These are phyloP conservation scores for Mitragyna speciosa DNA, from an alignment of 257 asterid genomes.

Conservation along the genomic window DNA sequence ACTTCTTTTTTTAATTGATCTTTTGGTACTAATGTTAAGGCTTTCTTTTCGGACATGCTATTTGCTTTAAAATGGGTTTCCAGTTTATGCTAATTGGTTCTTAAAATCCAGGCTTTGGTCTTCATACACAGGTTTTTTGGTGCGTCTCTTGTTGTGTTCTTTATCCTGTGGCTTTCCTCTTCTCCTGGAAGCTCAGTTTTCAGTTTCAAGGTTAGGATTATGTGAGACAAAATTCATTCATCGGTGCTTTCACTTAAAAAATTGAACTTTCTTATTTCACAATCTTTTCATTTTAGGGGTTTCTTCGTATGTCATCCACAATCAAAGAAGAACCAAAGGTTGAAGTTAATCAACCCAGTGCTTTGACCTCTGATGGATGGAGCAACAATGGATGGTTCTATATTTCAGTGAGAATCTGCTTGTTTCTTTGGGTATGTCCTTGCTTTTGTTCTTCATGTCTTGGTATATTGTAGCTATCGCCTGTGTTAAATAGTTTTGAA, in stretches of 20 bases:
- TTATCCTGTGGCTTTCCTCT: constrained; percentile 66
- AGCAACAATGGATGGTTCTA: constrained; percentile 77
- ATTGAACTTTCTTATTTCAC: neutral
- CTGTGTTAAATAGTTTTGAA: neutral
- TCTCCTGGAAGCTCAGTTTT: constrained; percentile 65
- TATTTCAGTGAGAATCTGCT: constrained; percentile 70
- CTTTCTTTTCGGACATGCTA: neutral
- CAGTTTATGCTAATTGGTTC: constrained; percentile 7
- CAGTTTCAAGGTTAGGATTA: constrained; percentile 52
- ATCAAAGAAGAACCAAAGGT: constrained; percentile 70
- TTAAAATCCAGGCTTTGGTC: constrained; percentile 70
- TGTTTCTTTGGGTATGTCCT: constrained; percentile 86
- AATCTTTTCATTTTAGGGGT: constrained; percentile 41
- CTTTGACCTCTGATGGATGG: constrained; percentile 56
- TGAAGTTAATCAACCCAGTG: constrained; percentile 39
- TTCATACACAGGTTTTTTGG: constrained; percentile 87
- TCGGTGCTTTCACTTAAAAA: neutral
- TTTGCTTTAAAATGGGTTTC: neutral
- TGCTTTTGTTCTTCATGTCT: constrained; percentile 18
- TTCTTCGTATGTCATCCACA: constrained; percentile 43
- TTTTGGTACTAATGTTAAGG: neutral
- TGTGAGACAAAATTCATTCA: constrained; percentile 14
- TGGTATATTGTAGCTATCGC: constrained; percentile 9
- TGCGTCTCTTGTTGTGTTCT: constrained; percentile 75
- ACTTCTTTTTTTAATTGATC: no score